phyloP scores from a whole-genome alignment of 2,329 filamentous ascomycete genomes.

The Aureobasidium pullulans region DNA sequence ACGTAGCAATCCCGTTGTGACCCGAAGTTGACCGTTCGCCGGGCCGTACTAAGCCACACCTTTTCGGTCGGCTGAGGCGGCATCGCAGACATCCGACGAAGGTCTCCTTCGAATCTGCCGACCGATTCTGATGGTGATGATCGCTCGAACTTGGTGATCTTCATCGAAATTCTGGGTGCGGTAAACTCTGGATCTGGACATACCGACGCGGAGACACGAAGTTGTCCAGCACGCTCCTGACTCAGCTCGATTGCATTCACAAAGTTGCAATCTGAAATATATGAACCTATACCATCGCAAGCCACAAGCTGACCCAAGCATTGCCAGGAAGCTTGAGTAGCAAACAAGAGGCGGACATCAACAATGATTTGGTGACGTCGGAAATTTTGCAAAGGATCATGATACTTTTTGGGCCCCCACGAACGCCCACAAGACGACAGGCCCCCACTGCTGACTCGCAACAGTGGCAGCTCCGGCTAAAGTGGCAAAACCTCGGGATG shows the following conservation, averaged over 20 bases:
- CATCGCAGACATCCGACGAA: neutral
- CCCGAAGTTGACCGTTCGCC: neutral
- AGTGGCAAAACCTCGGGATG: neutral
- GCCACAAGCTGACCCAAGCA: slow-evolving; percentile 1
- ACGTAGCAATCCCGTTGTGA: slow-evolving; percentile 7
- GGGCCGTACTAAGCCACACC: slow-evolving; percentile 6
- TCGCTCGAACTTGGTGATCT: neutral
- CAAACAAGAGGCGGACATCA: neutral
- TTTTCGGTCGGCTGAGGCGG: neutral
- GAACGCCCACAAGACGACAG: neutral
- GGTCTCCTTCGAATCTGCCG: neutral
- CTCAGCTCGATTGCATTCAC: neutral
- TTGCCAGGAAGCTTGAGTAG: neutral
- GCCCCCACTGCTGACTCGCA: neutral
- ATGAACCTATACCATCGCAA: neutral
- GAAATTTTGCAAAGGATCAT: neutral
- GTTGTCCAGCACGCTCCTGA: no score
- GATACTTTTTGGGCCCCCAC: neutral
- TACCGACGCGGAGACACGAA: neutral
- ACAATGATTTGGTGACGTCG: neutral
- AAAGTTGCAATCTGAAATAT: neutral
- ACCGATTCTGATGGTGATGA: neutral
- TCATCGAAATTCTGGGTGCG: neutral
- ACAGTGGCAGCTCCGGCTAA: neutral
- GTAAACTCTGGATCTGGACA: neutral